Base-by-base conservation (phyloP, 2,329 filamentous ascomycete species). In the Colletotrichum australisinense region DNA sequence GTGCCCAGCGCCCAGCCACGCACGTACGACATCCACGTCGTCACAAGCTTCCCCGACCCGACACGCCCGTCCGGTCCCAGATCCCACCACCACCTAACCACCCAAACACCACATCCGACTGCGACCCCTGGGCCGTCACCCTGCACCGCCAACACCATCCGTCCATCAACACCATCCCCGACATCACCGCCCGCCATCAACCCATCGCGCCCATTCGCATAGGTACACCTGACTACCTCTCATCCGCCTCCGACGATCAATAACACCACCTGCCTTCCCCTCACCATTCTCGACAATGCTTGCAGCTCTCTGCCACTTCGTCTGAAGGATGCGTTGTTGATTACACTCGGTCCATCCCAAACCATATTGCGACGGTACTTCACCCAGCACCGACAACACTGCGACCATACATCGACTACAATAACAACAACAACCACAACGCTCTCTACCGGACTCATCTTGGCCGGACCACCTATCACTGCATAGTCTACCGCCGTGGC, bases 261-360 rank as follows among this genome's bases (percentile, higher is more conserved):
- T 56, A 24, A 7, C 16, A 28, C 35, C 59, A 14, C 11, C 60
- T 53, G 30, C 26, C 35, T 28, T 28, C 9, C 42, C 7, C 19
- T 22, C 19, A 49, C 42, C 42, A 8, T 49, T 19, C 42, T 32
- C 14, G 49, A 71, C 71, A 71, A 73, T 73, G 71, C 60, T 53
- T 32, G 32, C 62, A 65, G 22, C 60, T 42, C 8, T 14, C 38
- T 26, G 26, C 67, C 22, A 59, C 49, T 16, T 66, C 56, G 57
- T 57, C 62, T 73, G 60, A 73, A 71, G 67, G 67, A 71, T 73
- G 71, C 67, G 60, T 71, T 73, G 67, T 73, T 71, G 71, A 73
- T 56, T 73, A 22, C 35, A 58, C 67, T 24, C 49, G 52, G 52
- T 56, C 32, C 46, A 16, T 30, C 59, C n/a, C 70, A 35, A 28